Evolutionary conservation across 495 filamentous ascomycete genomes (phyloP).

Genomic region (Talaromyces stipitatus): DNA sequence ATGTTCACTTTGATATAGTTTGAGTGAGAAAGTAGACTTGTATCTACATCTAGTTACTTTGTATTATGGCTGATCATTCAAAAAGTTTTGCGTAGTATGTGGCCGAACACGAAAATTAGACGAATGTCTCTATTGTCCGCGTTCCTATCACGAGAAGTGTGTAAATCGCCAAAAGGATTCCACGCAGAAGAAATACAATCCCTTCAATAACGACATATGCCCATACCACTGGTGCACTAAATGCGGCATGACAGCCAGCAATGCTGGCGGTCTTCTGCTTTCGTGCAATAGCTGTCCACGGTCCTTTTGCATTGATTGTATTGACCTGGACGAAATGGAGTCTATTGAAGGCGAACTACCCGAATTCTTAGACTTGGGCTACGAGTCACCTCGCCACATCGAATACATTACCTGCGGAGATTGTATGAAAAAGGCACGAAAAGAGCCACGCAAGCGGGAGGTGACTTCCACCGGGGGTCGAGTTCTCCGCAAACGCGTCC

Average conservation of each 20-base stretch:
- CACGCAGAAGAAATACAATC: conserved; percentile 28
- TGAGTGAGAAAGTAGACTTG: background rate
- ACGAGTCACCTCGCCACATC: conserved; percentile 30
- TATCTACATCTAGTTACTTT: background rate
- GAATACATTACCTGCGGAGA: conserved; percentile 44
- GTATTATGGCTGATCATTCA: background rate
- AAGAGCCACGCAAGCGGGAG: background rate
- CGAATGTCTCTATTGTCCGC: conserved; percentile 47
- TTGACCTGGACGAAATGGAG: conserved; percentile 45
- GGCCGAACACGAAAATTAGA: conserved; percentile 38
- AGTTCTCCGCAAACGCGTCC: background rate
- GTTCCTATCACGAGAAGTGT: conserved; percentile 49
- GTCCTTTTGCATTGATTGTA: conserved; percentile 56
- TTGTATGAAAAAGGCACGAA: conserved; percentile 16
- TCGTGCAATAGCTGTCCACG: conserved; percentile 49
- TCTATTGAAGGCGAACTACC: conserved; percentile 44
- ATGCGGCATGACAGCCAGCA: conserved; percentile 45
- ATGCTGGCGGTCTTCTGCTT: conserved; percentile 54
- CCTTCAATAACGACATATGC: conserved; percentile 39
- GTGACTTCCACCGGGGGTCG: background rate
- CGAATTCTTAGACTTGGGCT: conserved; percentile 44
- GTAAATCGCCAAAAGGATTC: conserved; percentile 15
- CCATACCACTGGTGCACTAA: conserved; percentile 51
- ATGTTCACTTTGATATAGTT: background rate
- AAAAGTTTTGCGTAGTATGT: conserved; percentile 49